Evolutionary conservation across 2,329 filamentous ascomycete genomes (phyloP).

Genomic region (Aspergillus awamori): DNA sequence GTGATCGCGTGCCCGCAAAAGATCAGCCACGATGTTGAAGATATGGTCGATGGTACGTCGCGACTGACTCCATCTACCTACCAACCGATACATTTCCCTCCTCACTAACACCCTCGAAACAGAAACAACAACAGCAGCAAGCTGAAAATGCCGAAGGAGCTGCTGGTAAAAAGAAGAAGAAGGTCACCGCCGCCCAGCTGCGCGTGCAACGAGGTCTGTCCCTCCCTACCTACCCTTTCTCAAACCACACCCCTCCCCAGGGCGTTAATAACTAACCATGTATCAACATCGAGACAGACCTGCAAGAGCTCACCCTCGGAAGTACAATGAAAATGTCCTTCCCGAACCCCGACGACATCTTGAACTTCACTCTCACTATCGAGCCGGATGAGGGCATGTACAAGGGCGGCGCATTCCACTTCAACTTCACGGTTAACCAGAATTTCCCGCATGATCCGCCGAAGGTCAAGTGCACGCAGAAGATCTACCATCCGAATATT

Average conservation of each 20-base stretch:
- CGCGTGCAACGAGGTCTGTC: constrained; percentile 87
- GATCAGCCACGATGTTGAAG: constrained; percentile 78
- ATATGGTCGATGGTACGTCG: constrained; percentile 94
- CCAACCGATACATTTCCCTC: not conserved
- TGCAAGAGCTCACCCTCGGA: constrained; percentile 55
- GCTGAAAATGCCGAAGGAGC: constrained; percentile 88
- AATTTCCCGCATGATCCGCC: constrained; percentile 97
- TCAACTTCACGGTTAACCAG: constrained; percentile 88
- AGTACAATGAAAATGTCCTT: constrained; percentile 62
- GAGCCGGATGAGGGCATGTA: constrained; percentile 69
- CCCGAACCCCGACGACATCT: constrained; percentile 59
- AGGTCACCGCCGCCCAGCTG: constrained; percentile 93
- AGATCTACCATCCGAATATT: constrained; percentile 99
- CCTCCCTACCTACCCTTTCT: constrained; percentile 4
- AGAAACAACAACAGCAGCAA: constrained; percentile 86
- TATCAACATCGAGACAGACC: constrained; percentile 37
- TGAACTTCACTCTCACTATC: constrained; percentile 56
- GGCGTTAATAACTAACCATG: not conserved
- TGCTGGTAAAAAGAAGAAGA: constrained; percentile 87
- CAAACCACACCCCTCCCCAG: not conserved
- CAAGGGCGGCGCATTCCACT: constrained; percentile 82
- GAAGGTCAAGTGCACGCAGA: constrained; percentile 95
- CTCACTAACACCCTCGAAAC: not conserved
- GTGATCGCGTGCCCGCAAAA: not conserved
- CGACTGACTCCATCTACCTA: not conserved